phyloP scores from a whole-genome alignment of 306 rosid genomes.

The Ceratonia siliqua region DNA sequence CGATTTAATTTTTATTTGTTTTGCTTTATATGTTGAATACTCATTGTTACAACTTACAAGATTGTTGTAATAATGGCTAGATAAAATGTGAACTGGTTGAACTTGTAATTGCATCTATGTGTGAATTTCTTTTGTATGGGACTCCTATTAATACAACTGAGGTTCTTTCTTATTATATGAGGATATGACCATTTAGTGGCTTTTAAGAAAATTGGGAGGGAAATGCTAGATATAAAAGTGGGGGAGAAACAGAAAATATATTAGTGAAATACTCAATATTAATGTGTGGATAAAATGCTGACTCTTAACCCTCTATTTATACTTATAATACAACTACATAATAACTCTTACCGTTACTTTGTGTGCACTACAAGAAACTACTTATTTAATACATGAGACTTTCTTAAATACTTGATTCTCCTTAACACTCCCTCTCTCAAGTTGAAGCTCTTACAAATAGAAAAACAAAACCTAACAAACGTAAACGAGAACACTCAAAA shows the following conservation, averaged over 20 bases:
- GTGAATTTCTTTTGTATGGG: neutral
- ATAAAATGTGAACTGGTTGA: neutral
- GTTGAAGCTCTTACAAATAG: no score
- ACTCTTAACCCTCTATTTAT: no score
- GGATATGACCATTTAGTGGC: neutral
- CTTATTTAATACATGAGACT: no score
- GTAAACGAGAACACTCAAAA: no score
- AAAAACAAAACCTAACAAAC: no score
- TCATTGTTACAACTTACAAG: neutral
- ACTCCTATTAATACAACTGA: neutral
- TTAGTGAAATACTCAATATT: no score
- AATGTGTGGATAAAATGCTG: no score
- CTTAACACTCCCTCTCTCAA: no score
- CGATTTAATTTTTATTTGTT: slow-evolving; percentile 3
- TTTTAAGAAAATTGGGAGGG: neutral
- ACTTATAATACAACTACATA: no score
- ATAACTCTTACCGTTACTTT: no score
- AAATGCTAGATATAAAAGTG: neutral
- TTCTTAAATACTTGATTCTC: no score
- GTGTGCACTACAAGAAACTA: no score
- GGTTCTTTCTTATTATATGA: neutral
- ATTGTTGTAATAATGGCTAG: neutral
- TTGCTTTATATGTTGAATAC: neutral
- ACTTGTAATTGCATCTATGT: neutral
- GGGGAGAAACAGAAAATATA: neutral